A percentile compares a stretch with the other conserved stretches of the same genome.
Conservation (phyloP, 352 stramenopile genomes). For the Pseudoperonospora humuli region DNA sequence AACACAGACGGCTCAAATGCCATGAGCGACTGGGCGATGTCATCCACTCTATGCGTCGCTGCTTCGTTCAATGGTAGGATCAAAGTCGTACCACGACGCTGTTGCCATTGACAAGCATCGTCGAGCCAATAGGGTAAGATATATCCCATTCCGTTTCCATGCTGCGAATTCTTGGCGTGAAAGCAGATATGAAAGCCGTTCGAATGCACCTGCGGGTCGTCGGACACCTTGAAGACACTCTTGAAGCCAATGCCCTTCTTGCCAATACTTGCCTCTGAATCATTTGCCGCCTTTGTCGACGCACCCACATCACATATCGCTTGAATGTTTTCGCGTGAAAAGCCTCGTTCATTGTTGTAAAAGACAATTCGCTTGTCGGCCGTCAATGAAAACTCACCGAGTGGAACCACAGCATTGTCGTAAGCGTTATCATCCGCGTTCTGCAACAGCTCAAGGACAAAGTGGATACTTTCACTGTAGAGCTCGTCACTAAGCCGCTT, state of each 20-base stretch:
- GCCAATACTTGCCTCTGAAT: constrained; percentile 58
- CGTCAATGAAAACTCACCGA: constrained; percentile 56
- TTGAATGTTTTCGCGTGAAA: constrained; percentile 64
- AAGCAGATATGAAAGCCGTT: constrained; percentile 85
- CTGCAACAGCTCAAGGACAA: constrained; percentile 83
- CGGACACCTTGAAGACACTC: constrained; percentile 86
- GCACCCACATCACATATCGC: constrained; percentile 84
- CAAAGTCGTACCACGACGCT: constrained; percentile 50
- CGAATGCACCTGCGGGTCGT: constrained; percentile 77
- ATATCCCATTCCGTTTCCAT: constrained; percentile 54
- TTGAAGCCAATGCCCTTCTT: constrained; percentile 90
- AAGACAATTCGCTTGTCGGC: constrained; percentile 52
- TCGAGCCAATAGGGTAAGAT: constrained; percentile 79
- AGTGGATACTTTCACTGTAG: constrained; percentile 84
- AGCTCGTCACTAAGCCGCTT: constrained; percentile 81
- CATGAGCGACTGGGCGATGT: constrained; percentile 60
- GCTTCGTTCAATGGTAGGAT: constrained; percentile 62
- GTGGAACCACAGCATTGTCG: constrained; percentile 26
- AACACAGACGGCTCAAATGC: constrained; percentile 69
- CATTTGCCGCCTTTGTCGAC: constrained; percentile 54
- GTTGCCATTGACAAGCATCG: constrained; percentile 32
- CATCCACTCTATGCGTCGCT: constrained; percentile 31
- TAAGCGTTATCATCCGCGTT: constrained; percentile 86
- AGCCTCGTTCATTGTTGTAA: constrained; percentile 80
- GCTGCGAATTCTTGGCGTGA: constrained; percentile 39